Conservation (phyloP, 129 eudicot species). For the Sambucus nigra region DNA sequence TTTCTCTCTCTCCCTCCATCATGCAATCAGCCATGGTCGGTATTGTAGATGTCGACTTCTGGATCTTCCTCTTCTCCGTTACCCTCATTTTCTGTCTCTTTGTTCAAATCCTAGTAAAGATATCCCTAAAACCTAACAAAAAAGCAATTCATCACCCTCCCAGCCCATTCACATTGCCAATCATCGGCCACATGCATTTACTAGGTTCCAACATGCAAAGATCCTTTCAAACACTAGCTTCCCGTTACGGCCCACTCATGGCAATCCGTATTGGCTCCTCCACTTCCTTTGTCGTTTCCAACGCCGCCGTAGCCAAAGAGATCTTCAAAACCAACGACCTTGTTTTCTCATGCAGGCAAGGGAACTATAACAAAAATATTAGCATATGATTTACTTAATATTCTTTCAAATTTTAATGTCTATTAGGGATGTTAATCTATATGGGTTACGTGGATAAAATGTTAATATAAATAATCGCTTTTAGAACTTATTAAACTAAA, state of each 20-base stretch:
- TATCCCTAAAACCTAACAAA: not conserved
- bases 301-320: constrained; percentile 31
- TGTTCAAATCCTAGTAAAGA: not conserved
- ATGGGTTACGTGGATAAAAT: too few relatives aligned
- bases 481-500: too few relatives aligned
- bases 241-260: constrained; percentile 30
- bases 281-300: constrained; percentile 26
- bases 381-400: too few relatives aligned
- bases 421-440: too few relatives aligned
- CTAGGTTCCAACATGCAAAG: constrained; percentile 25
- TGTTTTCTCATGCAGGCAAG: constrained; percentile 21
- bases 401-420: too few relatives aligned
- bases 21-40: constrained; percentile 11
- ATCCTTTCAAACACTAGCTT: constrained; percentile 35
- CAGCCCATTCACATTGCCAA: constrained; percentile 32
- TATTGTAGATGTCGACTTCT: not conserved
- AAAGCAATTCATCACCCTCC: constrained; percentile 17
- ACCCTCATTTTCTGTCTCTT: constrained; percentile 7
- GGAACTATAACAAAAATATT: too few relatives aligned
- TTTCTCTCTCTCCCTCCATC: too few relatives aligned
- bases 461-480: too few relatives aligned
- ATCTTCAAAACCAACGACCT: constrained; percentile 33
- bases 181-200: constrained; percentile 48
- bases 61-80: not conserved
- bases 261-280: constrained; percentile 18